Evolutionary conservation across 352 stramenopile species (phyloP).

Genomic region (Globisporangium takayamanum): DNA sequence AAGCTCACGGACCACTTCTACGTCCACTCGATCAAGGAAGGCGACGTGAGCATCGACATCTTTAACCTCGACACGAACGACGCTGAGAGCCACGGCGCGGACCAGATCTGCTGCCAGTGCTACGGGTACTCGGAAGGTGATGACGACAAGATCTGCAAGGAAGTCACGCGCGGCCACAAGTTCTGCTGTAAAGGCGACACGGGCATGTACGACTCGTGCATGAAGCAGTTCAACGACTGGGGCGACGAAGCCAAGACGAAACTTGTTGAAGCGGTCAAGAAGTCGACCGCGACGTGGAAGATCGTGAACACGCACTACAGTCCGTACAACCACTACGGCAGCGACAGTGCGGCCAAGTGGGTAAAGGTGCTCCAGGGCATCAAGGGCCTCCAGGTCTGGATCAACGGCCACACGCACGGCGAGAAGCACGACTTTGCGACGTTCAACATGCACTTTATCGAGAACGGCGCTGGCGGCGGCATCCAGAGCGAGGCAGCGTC

Average conservation of each 20-base stretch:
- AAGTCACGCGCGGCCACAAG: constrained; percentile 38
- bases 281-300: constrained; percentile 76
- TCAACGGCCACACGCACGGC: constrained; percentile 72
- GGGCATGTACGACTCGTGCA: constrained; percentile 51
- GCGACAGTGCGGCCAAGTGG: constrained; percentile 52
- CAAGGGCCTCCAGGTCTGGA: constrained; percentile 50
- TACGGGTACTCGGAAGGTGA: constrained; percentile 59
- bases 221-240: constrained; percentile 59
- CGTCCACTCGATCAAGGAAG: constrained; percentile 57
- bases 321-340: constrained; percentile 65
- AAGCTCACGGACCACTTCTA: constrained; percentile 81
- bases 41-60: constrained; percentile 62
- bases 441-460: constrained; percentile 58
- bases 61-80: constrained; percentile 86
- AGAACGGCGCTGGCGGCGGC: constrained; percentile 76
- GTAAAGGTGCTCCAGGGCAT: constrained; percentile 36
- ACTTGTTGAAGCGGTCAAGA: constrained; percentile 35
- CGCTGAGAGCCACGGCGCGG: constrained; percentile 47
- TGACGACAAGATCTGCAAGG: constrained; percentile 43
- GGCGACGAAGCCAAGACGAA: constrained; percentile 59
- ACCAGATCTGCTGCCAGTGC: constrained; percentile 81
- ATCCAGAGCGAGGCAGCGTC: constrained; percentile 77
- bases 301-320: constrained; percentile 84
- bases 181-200: constrained; percentile 49
- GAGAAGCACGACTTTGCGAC: constrained; percentile 68